Conservation (phyloP, 1,284 basidiomycete species). For the Rhodofomes roseus region DNA sequence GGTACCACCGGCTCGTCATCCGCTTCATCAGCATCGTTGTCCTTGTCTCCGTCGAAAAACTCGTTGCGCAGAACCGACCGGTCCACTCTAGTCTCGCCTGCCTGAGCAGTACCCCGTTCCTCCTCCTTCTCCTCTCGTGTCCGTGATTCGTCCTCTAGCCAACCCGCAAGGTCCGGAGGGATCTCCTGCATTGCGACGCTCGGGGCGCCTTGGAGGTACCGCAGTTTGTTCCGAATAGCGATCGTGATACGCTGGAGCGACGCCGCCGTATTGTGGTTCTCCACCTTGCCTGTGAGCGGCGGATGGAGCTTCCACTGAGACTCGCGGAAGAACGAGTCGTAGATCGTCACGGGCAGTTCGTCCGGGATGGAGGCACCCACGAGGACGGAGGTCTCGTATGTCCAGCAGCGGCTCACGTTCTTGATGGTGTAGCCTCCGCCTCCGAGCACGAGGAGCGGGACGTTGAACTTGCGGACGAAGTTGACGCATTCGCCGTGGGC, state of each 20-base stretch:
- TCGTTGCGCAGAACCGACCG: constrained; percentile 56
- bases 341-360: constrained; percentile 85
- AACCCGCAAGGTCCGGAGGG: constrained; percentile 85
- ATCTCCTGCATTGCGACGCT: constrained; percentile 97
- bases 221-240: constrained; percentile 84
- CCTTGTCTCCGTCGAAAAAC: constrained; percentile 70
- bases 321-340: constrained; percentile 92
- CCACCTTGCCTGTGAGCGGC: constrained; percentile 85
- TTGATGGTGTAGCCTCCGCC: constrained; percentile 96
- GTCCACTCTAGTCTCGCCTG: constrained; percentile 56
- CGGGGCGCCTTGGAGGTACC: constrained; percentile 93
- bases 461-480: constrained; percentile 89
- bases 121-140: constrained; percentile 73
- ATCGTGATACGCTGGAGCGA: constrained; percentile 85
- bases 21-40: constrained; percentile 27
- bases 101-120: constrained; percentile 50
- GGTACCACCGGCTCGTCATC: constrained; percentile 7
- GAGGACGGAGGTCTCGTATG: constrained; percentile 96
- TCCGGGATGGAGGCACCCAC: constrained; percentile 83
- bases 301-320: constrained; percentile 91
- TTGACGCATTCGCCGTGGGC: constrained; percentile 98
- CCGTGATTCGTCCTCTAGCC: constrained; percentile 75
- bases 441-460: constrained; percentile 88
- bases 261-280: constrained; percentile 87
- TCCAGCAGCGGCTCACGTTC: constrained; percentile 98